These are phyloP conservation scores for Taiozyma sp. DNA, from an alignment of 1,139 yeast genomes.

Conservation along the genomic window DNA sequence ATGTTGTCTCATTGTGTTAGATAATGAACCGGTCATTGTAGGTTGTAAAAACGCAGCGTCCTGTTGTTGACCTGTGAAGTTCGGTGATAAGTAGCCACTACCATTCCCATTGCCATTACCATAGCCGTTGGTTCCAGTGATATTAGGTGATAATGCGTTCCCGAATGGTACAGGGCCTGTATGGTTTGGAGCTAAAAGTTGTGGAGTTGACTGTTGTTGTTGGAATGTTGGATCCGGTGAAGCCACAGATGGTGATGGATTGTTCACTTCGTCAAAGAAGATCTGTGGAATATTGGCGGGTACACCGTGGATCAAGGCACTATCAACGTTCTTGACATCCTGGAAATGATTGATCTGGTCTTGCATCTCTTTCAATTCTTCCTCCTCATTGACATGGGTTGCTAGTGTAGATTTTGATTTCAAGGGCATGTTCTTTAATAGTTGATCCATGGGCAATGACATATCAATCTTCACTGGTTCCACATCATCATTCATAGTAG, in stretches of 20 bases:
- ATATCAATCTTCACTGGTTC: constrained; percentile 39
- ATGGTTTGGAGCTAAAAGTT: constrained; percentile 8
- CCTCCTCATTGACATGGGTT: constrained; percentile 43
- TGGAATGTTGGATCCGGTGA: constrained; percentile 14
- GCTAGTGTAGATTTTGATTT: constrained; percentile 23
- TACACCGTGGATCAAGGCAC: constrained; percentile 54
- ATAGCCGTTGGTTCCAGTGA: not conserved
- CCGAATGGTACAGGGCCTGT: constrained; percentile 17
- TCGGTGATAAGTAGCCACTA: constrained; percentile 12
- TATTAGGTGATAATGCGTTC: constrained; percentile 9
- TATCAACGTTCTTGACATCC: constrained; percentile 56
- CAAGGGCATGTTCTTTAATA: constrained; percentile 40
- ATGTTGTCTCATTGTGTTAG: constrained; percentile 12
- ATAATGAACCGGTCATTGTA: constrained; percentile 50
- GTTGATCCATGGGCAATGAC: constrained; percentile 70
- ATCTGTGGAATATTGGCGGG: constrained; percentile 43
- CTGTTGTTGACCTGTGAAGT: constrained; percentile 6
- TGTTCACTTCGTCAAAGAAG: constrained; percentile 20
- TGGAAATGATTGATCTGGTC: constrained; percentile 62
- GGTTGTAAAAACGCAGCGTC: constrained; percentile 37
- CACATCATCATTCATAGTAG: constrained; percentile 1
- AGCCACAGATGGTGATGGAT: constrained; percentile 14
- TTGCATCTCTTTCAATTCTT: constrained; percentile 60
- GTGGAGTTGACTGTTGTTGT: not conserved
- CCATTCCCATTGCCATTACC: not conserved